Evolutionary conservation across 2,329 filamentous ascomycete genomes (phyloP).

Genomic region (Phialocephala subalpina): DNA sequence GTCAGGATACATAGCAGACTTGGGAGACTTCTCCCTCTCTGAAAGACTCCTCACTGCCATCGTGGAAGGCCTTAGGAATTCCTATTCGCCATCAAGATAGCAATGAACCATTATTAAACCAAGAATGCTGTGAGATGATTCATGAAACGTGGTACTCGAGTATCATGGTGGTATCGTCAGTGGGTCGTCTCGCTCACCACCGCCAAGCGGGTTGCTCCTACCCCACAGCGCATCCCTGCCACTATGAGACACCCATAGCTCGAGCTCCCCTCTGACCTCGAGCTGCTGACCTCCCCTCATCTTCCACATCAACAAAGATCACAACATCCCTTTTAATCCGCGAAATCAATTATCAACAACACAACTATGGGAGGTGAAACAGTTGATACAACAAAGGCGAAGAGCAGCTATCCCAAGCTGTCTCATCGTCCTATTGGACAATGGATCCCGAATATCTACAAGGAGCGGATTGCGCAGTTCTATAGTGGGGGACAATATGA

Average conservation of each 20-base stretch:
- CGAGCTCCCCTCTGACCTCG: constrained; percentile 7
- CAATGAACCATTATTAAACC: not conserved
- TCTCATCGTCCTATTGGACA: constrained; percentile 67
- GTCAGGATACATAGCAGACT: not conserved
- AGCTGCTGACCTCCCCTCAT: constrained; percentile 15
- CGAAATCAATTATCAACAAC: constrained; percentile 24
- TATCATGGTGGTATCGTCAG: too few species aligned
- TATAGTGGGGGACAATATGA: constrained; percentile 82
- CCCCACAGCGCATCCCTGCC: constrained; percentile 22
- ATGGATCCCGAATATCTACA: constrained; percentile 86
- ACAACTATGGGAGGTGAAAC: constrained; percentile 47
- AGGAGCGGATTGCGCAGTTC: constrained; percentile 83
- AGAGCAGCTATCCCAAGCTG: constrained; percentile 44
- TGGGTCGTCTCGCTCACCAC: not conserved
- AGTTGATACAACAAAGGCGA: constrained; percentile 32
- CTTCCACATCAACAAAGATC: constrained; percentile 13
- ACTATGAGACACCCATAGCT: constrained; percentile 13
- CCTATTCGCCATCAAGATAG: not conserved
- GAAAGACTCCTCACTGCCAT: not conserved
- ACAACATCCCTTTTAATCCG: constrained; percentile 25
- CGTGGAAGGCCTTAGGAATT: not conserved
- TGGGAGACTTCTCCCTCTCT: not conserved
- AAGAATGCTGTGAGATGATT: not conserved
- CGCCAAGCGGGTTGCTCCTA: constrained; percentile 10
- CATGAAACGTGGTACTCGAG: not conserved